These are phyloP conservation scores for Erythrobasidium hasegawianum DNA, from an alignment of 1,284 basidiomycete genomes.

Conservation along the genomic window DNA sequence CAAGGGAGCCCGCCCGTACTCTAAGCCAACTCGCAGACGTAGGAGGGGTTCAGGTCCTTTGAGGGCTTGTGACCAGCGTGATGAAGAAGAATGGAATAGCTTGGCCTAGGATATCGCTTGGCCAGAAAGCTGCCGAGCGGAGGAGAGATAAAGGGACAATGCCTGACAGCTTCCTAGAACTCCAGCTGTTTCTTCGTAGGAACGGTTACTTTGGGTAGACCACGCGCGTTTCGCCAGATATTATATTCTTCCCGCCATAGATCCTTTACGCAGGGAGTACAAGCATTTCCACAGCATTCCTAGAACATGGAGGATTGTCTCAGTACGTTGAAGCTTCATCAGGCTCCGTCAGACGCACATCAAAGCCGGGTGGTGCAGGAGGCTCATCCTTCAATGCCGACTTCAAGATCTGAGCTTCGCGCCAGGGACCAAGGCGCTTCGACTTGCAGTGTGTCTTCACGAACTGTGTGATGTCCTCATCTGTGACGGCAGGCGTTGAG, in stretches of 20 bases:
- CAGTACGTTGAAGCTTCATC: no score
- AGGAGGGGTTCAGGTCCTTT: no score
- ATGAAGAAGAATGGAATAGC: no score
- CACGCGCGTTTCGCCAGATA: constrained; percentile 20
- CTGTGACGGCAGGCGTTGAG: background rate
- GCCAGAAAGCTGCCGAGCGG: no score
- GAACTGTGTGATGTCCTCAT: constrained; percentile 9
- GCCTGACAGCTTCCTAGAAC: no score
- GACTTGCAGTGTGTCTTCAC: constrained; percentile 9
- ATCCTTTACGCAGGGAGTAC: constrained; percentile 27
- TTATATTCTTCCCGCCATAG: constrained; percentile 25
- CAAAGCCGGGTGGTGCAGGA: constrained; percentile 1
- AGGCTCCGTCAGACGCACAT: constrained; percentile 7
- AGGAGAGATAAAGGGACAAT: no score
- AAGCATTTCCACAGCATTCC: constrained; percentile 29
- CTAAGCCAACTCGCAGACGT: no score
- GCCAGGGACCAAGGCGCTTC: constrained; percentile 18
- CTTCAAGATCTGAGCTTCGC: constrained; percentile 21
- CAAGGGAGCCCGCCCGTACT: no score
- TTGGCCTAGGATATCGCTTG: no score
- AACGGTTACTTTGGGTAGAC: background rate
- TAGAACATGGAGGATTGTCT: no score
- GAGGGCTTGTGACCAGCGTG: no score
- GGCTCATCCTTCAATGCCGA: constrained; percentile 11
- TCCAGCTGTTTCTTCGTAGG: no score